Percentiles rank a stretch among this genome's conserved stretches.
phyloP scores from a whole-genome alignment of 495 filamentous ascomycete genomes.

The Trichoderma orchidacearum region DNA sequence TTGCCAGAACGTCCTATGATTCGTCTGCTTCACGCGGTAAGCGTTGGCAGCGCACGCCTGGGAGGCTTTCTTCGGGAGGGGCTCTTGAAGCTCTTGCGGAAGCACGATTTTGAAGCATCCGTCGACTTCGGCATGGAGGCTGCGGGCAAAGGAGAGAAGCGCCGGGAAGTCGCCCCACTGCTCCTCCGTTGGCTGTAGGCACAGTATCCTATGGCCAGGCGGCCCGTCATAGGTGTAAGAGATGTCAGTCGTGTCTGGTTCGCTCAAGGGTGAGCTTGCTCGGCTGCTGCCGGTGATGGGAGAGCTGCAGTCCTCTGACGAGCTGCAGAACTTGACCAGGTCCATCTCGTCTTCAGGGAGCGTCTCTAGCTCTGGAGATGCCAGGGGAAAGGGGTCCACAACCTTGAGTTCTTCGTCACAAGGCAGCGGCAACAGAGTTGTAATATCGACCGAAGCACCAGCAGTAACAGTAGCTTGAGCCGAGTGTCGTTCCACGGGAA shows the following conservation, averaged over 20 bases:
- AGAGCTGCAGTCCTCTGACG: not conserved
- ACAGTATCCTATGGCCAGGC: not conserved
- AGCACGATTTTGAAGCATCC: slow-evolving; percentile 7
- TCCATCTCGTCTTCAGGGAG: not conserved
- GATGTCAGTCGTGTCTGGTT: not conserved
- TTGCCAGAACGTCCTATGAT: not conserved
- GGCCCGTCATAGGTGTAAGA: not conserved
- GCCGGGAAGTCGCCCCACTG: slow-evolving; percentile 6
- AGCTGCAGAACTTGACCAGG: not conserved
- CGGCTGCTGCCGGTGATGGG: not conserved
- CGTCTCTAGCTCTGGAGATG: not conserved
- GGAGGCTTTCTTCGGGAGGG: not conserved
- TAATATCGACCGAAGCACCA: no score
- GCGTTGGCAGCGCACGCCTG: slow-evolving; percentile 2
- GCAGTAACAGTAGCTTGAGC: no score
- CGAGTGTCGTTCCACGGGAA: not conserved
- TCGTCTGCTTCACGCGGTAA: slow-evolving; percentile 1
- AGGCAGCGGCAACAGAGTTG: no score
- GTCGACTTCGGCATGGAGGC: not conserved
- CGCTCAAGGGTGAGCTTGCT: not conserved
- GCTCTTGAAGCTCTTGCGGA: slow-evolving; percentile 3
- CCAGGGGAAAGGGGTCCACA: not conserved
- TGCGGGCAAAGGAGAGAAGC: slow-evolving; percentile 1
- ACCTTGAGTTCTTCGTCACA: not conserved
- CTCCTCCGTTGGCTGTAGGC: slow-evolving; percentile 3